Evolutionary conservation across 305 asterid species (phyloP).

Genomic region (Plantago coronopus): DNA sequence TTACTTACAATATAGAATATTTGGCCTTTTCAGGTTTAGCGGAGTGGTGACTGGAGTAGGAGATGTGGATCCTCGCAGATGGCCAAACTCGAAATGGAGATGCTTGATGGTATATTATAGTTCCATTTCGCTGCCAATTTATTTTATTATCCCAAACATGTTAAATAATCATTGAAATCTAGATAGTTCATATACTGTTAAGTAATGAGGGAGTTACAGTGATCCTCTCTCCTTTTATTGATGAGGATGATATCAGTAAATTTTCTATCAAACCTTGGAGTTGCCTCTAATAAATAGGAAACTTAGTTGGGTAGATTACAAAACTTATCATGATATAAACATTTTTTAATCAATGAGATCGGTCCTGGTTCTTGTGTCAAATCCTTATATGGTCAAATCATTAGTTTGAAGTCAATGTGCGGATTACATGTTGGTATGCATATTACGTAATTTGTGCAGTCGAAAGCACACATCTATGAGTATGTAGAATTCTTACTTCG

Average conservation of each 20-base stretch:
- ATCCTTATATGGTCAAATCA: too few relatives aligned
- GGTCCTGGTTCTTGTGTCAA: too few relatives aligned
- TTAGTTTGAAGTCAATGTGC: too few relatives aligned
- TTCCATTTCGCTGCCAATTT: background rate
- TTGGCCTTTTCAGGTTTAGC: slow-evolving; percentile 52
- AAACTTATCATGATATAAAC: too few relatives aligned
- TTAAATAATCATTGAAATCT: too few relatives aligned
- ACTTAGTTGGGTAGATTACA: too few relatives aligned
- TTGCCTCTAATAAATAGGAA: too few relatives aligned
- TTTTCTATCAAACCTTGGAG: too few relatives aligned
- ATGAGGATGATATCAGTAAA: too few relatives aligned
- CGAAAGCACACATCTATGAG: background rate
- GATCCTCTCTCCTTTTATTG: background rate
- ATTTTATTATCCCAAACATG: background rate
- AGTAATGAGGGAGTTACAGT: background rate
- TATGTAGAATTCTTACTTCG: background rate
- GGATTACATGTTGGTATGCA: too few relatives aligned
- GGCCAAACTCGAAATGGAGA: slow-evolving; percentile 98
- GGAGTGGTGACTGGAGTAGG: slow-evolving; percentile 89
- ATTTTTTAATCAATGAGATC: too few relatives aligned
- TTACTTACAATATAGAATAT: slow-evolving; percentile 12
- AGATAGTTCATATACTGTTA: background rate
- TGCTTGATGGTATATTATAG: slow-evolving; percentile 67
- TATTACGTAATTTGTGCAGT: too few relatives aligned
- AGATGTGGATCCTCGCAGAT: slow-evolving; percentile 67